These are phyloP conservation scores for Tolypocladium amazonense DNA, from an alignment of 2,329 filamentous ascomycete genomes.

Conservation along the genomic window DNA sequence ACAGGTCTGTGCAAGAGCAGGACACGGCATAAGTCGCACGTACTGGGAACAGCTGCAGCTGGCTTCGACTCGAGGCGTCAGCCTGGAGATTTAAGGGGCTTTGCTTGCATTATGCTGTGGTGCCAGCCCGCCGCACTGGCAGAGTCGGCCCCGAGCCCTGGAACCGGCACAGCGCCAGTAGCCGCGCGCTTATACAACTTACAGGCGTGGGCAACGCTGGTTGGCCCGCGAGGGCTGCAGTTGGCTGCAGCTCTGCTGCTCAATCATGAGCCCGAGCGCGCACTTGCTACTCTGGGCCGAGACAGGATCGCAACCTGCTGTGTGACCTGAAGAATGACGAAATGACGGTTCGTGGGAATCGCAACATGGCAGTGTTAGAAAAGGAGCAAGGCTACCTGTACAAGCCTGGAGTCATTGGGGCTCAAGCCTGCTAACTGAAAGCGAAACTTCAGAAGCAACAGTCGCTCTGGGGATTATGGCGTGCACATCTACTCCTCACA, in stretches of 20 bases:
- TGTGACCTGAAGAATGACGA: background rate
- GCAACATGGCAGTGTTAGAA: no score
- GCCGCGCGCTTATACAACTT: conserved; percentile 5
- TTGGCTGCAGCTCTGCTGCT: background rate
- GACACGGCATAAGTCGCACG: background rate
- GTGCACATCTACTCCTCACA: no score
- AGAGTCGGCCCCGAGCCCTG: background rate
- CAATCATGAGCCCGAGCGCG: background rate
- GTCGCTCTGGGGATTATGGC: no score
- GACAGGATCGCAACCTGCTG: background rate
- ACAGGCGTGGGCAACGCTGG: background rate
- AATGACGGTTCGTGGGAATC: no score
- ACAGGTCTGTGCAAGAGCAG: background rate
- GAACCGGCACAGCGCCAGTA: background rate
- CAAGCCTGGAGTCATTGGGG: no score
- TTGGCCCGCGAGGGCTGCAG: background rate
- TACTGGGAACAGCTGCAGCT: background rate
- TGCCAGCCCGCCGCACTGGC: background rate
- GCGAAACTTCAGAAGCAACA: no score
- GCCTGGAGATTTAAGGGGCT: background rate
- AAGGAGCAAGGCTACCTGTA: no score
- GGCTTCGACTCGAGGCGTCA: background rate
- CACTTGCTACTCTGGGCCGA: no score
- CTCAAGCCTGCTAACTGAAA: no score
- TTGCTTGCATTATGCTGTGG: background rate